Evolutionary conservation across 2,329 filamentous ascomycete genomes (phyloP), one percentile per base, ranked within the genome.

Genomic region (Ramularia endophylla): DNA sequence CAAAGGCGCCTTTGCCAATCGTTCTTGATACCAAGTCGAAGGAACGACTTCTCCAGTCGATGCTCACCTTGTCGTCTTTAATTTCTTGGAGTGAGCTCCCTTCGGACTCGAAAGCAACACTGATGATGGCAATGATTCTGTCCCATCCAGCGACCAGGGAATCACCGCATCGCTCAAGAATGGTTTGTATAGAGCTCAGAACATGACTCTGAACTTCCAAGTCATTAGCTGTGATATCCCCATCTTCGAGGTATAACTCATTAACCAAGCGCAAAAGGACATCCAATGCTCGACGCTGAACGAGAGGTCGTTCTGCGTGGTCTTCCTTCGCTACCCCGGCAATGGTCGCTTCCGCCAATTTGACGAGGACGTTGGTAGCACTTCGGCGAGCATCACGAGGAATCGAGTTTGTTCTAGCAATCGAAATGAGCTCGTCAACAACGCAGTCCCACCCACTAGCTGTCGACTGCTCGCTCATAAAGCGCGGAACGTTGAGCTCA

Each of bases 141-240:
- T 84, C 78, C 92, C 92, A 98, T 3, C 88, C 89, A 50, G 80
- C 81, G 11, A 84, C 71, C 5, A 97, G 74, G 0, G 79, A 81
- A 58, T 98, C 89, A 7, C 90, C 92, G 53, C 84, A 90, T 48
- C 88, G 83, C 57, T 97, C 90, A 2, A 98, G 73, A 15, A 95
- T 22, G 87, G 69, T 12, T 83, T 79, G 48, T 70, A 74, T 41
- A 74, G 77, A 34, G 87, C 70, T 12, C 2, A 95, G 69, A 9
- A 90, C 73, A 33, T 83, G 79, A n/a, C 78, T 68, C 58, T 94
- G 87, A 13, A 92, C 77, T 8, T 72, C 67, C 25, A 63, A 44
- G 32, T 62, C 60, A 1, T 52, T 46, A n/a, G 39, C 41, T 6
- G 51, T 55, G 1, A 56, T 46, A 9, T 59, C 53, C 8, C 50